Conservation (phyloP, 116 monocot species). For the Cymodocea nodosa region DNA sequence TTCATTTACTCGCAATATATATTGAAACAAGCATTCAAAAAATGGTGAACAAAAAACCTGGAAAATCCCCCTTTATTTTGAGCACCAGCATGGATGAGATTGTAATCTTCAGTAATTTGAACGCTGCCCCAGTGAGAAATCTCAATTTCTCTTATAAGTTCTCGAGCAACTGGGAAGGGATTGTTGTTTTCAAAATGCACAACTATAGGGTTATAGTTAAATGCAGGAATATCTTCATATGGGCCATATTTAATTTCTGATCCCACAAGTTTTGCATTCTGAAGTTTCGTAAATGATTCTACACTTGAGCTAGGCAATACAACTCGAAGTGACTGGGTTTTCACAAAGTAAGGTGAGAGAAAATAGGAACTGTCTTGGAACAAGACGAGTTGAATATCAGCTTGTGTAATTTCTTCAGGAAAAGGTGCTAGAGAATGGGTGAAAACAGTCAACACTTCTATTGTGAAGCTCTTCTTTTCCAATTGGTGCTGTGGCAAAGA, state of each 20-base stretch:
- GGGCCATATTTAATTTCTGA: constrained; percentile 90
- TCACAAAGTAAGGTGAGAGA: constrained; percentile 80
- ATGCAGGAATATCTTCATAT: constrained; percentile 65
- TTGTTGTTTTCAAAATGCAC: constrained; percentile 88
- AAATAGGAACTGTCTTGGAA: constrained; percentile 83
- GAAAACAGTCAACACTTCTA: constrained; percentile 60
- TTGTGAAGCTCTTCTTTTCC: constrained; percentile 38
- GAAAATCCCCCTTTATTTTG: constrained; percentile 85
- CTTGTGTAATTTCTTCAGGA: constrained; percentile 91
- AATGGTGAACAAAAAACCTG: constrained; percentile 29
- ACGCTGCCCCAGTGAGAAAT: constrained; percentile 97
- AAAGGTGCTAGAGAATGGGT: constrained; percentile 71
- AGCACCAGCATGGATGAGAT: constrained; percentile 78
- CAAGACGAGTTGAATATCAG: constrained; percentile 73
- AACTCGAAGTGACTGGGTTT: constrained; percentile 62
- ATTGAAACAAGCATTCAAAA: background rate
- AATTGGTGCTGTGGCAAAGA: constrained; percentile 38
- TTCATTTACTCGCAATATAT: background rate
- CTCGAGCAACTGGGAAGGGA: constrained; percentile 77
- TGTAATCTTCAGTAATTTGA: constrained; percentile 89
- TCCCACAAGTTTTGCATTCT: constrained; percentile 56
- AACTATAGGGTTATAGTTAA: constrained; percentile 49
- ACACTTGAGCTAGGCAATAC: constrained; percentile 72
- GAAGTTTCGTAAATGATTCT: constrained; percentile 86
- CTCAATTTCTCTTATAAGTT: constrained; percentile 81